Base-by-base conservation (phyloP, 768 basidiomycete genomes). In the Trametes cingulata region DNA sequence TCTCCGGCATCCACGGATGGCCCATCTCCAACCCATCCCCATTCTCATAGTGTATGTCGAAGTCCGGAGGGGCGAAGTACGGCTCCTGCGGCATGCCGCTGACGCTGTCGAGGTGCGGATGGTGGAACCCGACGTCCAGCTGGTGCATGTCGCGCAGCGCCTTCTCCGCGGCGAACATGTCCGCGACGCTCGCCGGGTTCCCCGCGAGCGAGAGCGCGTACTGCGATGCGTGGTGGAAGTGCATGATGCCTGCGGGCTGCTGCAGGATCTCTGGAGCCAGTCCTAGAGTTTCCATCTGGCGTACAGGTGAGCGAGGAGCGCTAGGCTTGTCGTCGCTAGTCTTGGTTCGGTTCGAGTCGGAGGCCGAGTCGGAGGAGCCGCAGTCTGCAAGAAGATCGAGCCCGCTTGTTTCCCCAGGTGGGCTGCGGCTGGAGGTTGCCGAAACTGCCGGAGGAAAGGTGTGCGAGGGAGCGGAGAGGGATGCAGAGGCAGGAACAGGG, bases 121-220 rank as follows among this genome's bases (percentile, higher is more conserved):
- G 20, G 2, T 10, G 33, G 53, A 13, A 22, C 12, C 49, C 36
- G 5, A 33, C 29, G 29, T 33, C 10, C 6, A 33, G 29, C 29
- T 10, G 8, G 25, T 57, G 56, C 13, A 22, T 47, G 10, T 57
- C 46, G 2, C 47, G 47, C 8, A 46, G 17, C 14, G 58, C 58
- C 22, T 37, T 25, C 42, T 59, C 58, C 14, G 41, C 49, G 7
- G 43, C 43, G 58, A 51, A 51, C 58, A 59, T 52, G 35, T 46
- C 50, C 2, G 35, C 50, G 15, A 51, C 42, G 12, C 35, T 41
- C 2, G 41, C 37, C 4, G 45, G 41, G 33, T 33, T 33, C 10
- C 45, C 47, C 1, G 46, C 14, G 17, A 29, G 10, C 4, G 49
- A 12, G 17, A 29, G 10, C 4, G 49, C n/a, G 35, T 52, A 59